Conservation (phyloP, 2,329 filamentous ascomycete species). For the Rhinocladiella mackenziei region DNA sequence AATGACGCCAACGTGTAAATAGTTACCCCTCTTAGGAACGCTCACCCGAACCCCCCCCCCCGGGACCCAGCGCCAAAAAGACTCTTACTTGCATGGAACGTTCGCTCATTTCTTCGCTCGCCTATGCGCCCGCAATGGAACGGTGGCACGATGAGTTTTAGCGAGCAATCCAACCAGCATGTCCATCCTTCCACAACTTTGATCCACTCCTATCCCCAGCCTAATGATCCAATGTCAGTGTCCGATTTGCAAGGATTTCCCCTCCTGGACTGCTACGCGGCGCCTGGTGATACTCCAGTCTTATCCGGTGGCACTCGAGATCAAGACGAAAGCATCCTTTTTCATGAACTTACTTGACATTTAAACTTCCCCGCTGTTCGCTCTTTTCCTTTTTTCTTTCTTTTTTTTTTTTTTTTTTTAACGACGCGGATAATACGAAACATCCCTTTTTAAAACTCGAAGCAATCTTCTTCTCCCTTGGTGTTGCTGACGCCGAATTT, state of each 20-base stretch:
- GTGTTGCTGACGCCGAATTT: not conserved
- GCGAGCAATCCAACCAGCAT: constrained; percentile 11
- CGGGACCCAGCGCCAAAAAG: constrained; percentile 10
- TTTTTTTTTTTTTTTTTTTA: too few relatives aligned
- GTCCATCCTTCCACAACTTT: constrained; percentile 11
- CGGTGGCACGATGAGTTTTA: constrained; percentile 19
- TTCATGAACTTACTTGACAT: constrained; percentile 12
- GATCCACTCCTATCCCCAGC: constrained; percentile 8
- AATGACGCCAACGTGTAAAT: constrained; percentile 13
- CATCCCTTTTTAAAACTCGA: too few relatives aligned
- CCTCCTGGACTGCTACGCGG: constrained; percentile 3
- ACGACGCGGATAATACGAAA: too few relatives aligned
- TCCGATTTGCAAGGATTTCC: constrained; percentile 17
- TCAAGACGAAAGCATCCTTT: constrained; percentile 1
- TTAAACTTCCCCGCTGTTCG: constrained; percentile 12
- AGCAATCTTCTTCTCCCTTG: too few relatives aligned
- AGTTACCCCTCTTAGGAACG: constrained; percentile 14
- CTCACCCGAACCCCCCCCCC: constrained; percentile 13
- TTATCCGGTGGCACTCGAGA: constrained; percentile 10
- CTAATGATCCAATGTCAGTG: constrained; percentile 8
- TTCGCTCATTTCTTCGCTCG: constrained; percentile 21
- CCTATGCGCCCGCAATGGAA: constrained; percentile 7
- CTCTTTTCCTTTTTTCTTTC: constrained; percentile 1
- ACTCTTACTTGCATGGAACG: constrained; percentile 2
- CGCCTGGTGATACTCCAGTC: constrained; percentile 16